These are phyloP conservation scores for Alopecurus myosuroides DNA, from an alignment of 176 grass and related monocot species.

Conservation along the genomic window DNA sequence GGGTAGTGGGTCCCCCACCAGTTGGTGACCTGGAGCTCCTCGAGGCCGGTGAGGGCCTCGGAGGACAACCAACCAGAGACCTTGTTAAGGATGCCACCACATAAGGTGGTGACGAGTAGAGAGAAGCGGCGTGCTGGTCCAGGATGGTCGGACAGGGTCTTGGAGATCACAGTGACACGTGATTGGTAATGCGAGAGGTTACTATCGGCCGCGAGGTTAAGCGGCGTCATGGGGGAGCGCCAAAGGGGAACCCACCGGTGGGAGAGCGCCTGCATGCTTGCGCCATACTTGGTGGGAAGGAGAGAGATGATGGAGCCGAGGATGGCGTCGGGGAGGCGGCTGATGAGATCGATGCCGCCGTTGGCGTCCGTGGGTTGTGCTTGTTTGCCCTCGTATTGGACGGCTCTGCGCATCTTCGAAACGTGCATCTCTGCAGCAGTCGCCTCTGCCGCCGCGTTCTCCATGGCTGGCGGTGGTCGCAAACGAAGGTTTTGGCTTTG, in stretches of 20 bases:
- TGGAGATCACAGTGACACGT: neutral
- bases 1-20: neutral
- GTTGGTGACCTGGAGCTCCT: neutral
- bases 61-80: too few species aligned
- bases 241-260: neutral
- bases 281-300: neutral
- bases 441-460: too few species aligned
- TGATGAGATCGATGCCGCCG: neutral
- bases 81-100: too few species aligned
- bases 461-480: too few species aligned
- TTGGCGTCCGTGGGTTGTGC: too few species aligned
- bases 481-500: too few species aligned
- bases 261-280: neutral
- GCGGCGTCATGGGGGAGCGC: neutral
- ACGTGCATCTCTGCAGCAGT: too few species aligned
- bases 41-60: neutral
- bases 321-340: neutral
- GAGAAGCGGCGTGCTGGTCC: neutral
- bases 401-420: too few species aligned
- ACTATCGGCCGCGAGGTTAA: neutral
- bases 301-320: neutral
- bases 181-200: neutral
- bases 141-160: neutral
- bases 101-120: neutral
- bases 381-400: too few species aligned